Conservation (phyloP, 495 filamentous ascomycete species). For the Neurospora sp. region DNA sequence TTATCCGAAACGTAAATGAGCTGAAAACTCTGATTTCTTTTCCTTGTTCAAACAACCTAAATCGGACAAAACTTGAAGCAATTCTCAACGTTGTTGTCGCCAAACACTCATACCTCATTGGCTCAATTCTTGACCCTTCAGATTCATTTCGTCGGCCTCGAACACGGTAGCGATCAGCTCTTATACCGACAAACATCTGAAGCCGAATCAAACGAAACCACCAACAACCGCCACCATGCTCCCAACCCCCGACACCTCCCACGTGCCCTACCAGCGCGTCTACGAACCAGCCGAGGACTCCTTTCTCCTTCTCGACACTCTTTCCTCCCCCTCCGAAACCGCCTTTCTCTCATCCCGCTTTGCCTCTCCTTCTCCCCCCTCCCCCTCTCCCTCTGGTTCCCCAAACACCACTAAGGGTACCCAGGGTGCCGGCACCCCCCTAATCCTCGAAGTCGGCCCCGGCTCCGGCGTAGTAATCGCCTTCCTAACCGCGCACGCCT, state of each 20-base stretch:
- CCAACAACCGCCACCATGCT: conserved; percentile 47
- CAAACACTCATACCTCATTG: neutral
- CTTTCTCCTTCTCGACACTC: conserved; percentile 85
- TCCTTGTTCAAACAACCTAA: neutral
- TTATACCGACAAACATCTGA: neutral
- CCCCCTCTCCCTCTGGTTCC: too few relatives aligned
- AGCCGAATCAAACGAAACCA: neutral
- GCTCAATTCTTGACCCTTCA: too few relatives aligned
- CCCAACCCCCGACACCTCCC: conserved; percentile 82
- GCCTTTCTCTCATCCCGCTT: conserved; percentile 62
- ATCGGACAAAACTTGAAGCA: neutral
- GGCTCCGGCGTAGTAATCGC: conserved; percentile 87
- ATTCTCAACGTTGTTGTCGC: neutral
- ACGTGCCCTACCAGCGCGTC: conserved; percentile 73
- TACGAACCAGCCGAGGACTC: conserved; percentile 96
- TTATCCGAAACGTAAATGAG: neutral
- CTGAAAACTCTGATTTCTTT: neutral
- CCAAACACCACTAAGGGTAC: too few relatives aligned
- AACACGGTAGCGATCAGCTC: too few relatives aligned
- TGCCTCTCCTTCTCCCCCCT: conserved; percentile 11
- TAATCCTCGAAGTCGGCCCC: conserved; percentile 78
- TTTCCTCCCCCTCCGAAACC: conserved; percentile 63
- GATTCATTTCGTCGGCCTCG: too few relatives aligned
- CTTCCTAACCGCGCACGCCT: conserved; percentile 70
- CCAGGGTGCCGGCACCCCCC: conserved; percentile 25